These are phyloP conservation scores for Coelastrella sp. DNA, from an alignment of 139 green algal genomes.

Conservation along the genomic window DNA sequence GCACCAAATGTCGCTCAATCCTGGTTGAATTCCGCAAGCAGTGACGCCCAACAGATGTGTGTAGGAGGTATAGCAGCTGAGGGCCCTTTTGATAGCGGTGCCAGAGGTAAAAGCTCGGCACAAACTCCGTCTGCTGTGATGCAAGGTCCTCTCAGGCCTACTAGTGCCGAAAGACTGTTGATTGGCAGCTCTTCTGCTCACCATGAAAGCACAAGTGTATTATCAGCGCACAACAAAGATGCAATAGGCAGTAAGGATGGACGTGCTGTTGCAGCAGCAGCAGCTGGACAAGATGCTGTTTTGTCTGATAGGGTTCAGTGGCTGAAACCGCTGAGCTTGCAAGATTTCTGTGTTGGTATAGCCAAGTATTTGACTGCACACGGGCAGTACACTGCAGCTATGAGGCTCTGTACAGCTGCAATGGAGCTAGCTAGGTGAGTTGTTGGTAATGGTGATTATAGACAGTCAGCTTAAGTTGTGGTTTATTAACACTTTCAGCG, in stretches of 20 bases:
- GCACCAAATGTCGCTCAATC: not conserved
- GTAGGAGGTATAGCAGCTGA: not conserved
- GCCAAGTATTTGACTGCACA: constrained; percentile 15
- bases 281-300: not conserved
- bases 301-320: not conserved
- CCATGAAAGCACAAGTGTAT: no score
- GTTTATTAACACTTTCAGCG: no score
- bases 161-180: not conserved
- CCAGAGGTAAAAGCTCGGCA: no score
- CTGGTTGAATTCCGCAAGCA: not conserved
- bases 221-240: no score
- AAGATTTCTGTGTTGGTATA: not conserved
- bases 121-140: not conserved
- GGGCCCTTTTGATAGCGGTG: not conserved
- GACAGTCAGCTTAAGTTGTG: no score
- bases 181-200: no score
- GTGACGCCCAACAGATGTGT: not conserved
- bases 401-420: not conserved
- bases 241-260: not conserved
- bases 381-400: constrained; percentile 12
- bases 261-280: not conserved
- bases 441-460: no score
- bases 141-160: not conserved
- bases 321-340: not conserved
- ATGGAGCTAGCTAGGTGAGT: constrained; percentile 16